These are phyloP conservation scores for Nicotiana attenuata DNA, from an alignment of 257 asterid genomes.

Conservation along the genomic window DNA sequence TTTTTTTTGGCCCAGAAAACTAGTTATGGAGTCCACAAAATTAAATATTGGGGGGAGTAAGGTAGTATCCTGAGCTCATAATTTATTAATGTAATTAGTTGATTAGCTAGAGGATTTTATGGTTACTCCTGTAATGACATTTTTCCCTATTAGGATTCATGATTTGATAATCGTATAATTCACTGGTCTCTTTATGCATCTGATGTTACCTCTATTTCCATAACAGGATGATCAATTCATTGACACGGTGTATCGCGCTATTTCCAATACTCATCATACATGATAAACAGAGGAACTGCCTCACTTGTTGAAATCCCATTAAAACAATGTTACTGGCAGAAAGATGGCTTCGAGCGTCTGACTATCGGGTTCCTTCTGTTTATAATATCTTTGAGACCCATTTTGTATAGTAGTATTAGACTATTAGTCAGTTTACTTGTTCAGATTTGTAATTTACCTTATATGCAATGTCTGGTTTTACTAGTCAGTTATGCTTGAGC, in stretches of 20 bases:
- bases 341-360: not conserved
- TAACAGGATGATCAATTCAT: slow-evolving; percentile 75
- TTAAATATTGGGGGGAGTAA: not conserved
- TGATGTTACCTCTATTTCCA: not conserved
- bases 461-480: not conserved
- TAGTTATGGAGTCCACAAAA: not conserved
- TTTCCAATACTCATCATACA: slow-evolving; percentile 54
- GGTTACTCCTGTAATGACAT: not conserved
- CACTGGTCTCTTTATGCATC: not conserved
- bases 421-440: not conserved
- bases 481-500: not conserved
- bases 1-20: not conserved
- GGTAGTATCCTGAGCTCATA: not conserved
- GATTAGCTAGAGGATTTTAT: not conserved
- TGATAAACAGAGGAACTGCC: not conserved
- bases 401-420: not conserved
- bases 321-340: not conserved
- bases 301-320: not conserved
- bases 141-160: not conserved
- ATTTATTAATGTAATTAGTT: not conserved
- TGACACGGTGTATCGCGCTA: slow-evolving; percentile 69
- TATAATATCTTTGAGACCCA: not conserved
- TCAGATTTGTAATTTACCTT: not conserved
- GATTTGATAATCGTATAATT: not conserved
- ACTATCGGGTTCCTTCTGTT: not conserved